These are phyloP conservation scores for Coleophoma crateriformis DNA, from an alignment of 2,329 filamentous ascomycete species.

Conservation along the genomic window DNA sequence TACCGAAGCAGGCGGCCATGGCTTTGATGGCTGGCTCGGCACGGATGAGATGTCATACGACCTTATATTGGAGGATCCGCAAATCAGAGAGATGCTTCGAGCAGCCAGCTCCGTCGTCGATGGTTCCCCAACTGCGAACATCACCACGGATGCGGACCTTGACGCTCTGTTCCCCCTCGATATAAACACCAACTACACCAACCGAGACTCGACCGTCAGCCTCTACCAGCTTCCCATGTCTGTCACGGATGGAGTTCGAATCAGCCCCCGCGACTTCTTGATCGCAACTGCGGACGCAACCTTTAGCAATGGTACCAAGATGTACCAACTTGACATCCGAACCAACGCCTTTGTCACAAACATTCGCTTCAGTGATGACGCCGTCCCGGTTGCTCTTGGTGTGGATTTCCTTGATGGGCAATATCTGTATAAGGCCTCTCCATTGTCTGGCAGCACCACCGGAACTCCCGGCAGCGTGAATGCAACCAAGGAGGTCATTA, in stretches of 20 bases:
- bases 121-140: slow-evolving; percentile 7
- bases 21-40: slow-evolving; percentile 21
- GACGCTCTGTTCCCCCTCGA: slow-evolving; percentile 5
- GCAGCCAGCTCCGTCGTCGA: slow-evolving; percentile 9
- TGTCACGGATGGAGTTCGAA: slow-evolving; percentile 10
- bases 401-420: slow-evolving; percentile 36
- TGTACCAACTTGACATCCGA: slow-evolving; percentile 14
- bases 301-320: slow-evolving; percentile 9
- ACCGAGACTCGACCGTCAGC: slow-evolving; percentile 8
- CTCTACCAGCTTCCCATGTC: slow-evolving; percentile 18
- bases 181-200: slow-evolving; percentile 11
- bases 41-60: slow-evolving; percentile 4
- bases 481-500: slow-evolving; percentile 37
- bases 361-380: slow-evolving; percentile 29
- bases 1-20: slow-evolving; percentile 6
- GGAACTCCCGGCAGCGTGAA: slow-evolving; percentile 19
- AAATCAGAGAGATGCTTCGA: slow-evolving; percentile 8
- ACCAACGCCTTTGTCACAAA: slow-evolving; percentile 30
- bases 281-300: slow-evolving; percentile 14
- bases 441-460: slow-evolving; percentile 25
- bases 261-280: slow-evolving; percentile 17
- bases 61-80: slow-evolving; percentile 10
- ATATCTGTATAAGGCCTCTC: slow-evolving; percentile 35
- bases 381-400: slow-evolving; percentile 31
- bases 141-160: slow-evolving; percentile 8